Evolutionary conservation across 768 basidiomycete genomes (phyloP).

Genomic region (Boletus barrowsii): DNA sequence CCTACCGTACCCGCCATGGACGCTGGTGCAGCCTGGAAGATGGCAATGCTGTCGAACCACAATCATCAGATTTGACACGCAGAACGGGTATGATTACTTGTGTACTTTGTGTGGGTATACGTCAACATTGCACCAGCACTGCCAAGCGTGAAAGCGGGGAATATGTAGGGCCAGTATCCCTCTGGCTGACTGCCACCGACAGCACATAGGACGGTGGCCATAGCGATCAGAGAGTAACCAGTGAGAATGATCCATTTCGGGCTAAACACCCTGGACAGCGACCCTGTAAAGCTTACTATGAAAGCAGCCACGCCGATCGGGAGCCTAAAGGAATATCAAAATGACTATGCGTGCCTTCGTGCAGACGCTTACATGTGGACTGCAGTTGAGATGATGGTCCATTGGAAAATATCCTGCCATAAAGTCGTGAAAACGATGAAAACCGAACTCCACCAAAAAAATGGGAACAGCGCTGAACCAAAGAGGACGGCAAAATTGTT

Average conservation of each 20-base stretch:
- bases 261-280: constrained; percentile 34
- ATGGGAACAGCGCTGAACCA: constrained; percentile 36
- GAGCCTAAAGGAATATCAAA: constrained; percentile 26
- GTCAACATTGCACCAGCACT: not conserved
- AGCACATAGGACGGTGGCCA: constrained; percentile 29
- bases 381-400: constrained; percentile 39
- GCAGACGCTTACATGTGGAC: constrained; percentile 35
- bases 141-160: not conserved
- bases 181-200: not conserved
- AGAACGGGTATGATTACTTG: not conserved
- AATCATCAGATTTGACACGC: not conserved
- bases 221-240: constrained; percentile 37
- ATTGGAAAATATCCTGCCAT: constrained; percentile 41
- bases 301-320: constrained; percentile 42
- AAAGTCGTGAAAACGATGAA: constrained; percentile 34
- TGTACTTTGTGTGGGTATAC: not conserved
- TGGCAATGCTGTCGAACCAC: constrained; percentile 39
- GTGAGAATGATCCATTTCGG: constrained; percentile 46
- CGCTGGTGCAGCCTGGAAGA: constrained; percentile 46
- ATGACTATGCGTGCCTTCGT: not conserved
- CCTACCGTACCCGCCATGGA: constrained; percentile 52
- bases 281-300: constrained; percentile 36
- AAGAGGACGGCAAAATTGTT: constrained; percentile 40
- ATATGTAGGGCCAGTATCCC: not conserved
- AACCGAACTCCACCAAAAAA: constrained; percentile 40